Percentiles rank a stretch among this genome's conserved stretches.
phyloP scores from a whole-genome alignment of 805 yeast species.

The Kluyveromyces siamensis region DNA sequence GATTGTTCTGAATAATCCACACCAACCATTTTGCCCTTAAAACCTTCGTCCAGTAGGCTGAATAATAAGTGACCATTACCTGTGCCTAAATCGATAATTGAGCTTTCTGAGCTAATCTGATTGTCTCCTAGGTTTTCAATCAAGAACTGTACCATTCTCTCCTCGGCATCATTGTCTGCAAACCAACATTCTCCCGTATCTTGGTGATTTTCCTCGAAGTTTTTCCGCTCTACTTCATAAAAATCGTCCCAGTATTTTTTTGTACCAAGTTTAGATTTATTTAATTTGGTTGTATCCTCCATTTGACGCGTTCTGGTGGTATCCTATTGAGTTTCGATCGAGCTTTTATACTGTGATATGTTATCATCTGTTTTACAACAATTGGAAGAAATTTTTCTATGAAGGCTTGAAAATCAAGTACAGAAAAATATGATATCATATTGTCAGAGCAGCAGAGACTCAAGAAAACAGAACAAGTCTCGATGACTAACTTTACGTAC shows the following conservation, averaged over 20 bases:
- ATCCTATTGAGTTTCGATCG: too few relatives aligned
- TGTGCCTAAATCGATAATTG: conserved; percentile 79
- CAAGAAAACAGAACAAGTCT: background rate
- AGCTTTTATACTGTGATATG: background rate
- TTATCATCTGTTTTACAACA: background rate
- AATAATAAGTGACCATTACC: conserved; percentile 92
- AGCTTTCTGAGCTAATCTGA: conserved; percentile 25
- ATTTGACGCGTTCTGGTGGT: conserved; percentile 7
- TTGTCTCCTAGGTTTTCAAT: conserved; percentile 38
- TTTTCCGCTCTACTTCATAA: conserved; percentile 61
- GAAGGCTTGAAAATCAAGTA: background rate
- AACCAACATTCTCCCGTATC: conserved; percentile 98
- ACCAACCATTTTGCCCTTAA: conserved; percentile 54
- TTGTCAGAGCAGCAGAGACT: background rate
- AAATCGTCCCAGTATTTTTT: conserved; percentile 88
- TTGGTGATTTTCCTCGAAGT: conserved; percentile 62
- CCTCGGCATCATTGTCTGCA: conserved; percentile 88
- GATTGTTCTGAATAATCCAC: conserved; percentile 81
- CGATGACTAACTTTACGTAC: conserved; percentile 20
- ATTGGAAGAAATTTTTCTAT: background rate
- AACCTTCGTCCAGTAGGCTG: conserved; percentile 55
- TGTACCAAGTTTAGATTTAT: conserved; percentile 80
- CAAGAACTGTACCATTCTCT: conserved; percentile 67
- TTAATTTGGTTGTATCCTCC: conserved; percentile 41
- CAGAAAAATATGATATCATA: background rate